Conservation (phyloP, 371 early-diverging fungal genomes). For the Gilbertella persicaria region DNA sequence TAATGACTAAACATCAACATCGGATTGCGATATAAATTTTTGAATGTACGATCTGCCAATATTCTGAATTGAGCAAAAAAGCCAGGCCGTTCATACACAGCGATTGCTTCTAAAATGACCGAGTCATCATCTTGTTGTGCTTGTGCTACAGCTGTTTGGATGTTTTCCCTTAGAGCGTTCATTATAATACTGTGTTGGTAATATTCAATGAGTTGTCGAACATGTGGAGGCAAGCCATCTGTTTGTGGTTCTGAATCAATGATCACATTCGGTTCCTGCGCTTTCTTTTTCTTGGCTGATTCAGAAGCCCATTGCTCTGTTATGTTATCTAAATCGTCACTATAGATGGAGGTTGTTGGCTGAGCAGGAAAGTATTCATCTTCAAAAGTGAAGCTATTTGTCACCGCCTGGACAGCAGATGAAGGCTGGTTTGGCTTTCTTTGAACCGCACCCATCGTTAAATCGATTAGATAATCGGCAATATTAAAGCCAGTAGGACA, state of each 20-base stretch:
- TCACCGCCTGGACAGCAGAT: background rate
- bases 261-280: slow-evolving; percentile 12
- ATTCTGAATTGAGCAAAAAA: slow-evolving; percentile 69
- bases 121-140: slow-evolving; percentile 14
- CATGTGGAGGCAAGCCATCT: slow-evolving; percentile 42
- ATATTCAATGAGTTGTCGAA: slow-evolving; percentile 44
- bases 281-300: slow-evolving; percentile 20
- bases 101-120: slow-evolving; percentile 18
- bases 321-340: slow-evolving; percentile 40
- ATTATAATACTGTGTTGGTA: slow-evolving; percentile 53
- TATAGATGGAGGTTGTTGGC: background rate
- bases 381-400: background rate
- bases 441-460: slow-evolving; percentile 65
- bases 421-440: slow-evolving; percentile 17
- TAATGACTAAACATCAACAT: slow-evolving; percentile 85
- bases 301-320: slow-evolving; percentile 51
- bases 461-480: slow-evolving; percentile 86
- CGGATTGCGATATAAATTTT: slow-evolving; percentile 87
- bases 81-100: slow-evolving; percentile 59
- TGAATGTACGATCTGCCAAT: slow-evolving; percentile 80
- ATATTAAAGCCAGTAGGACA: slow-evolving; percentile 93
- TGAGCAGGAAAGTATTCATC: slow-evolving; percentile 13
- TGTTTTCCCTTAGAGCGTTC: slow-evolving; percentile 42
- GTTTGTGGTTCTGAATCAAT: slow-evolving; percentile 23
- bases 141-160: slow-evolving; percentile 39